Evolutionary conservation across 179 eudicot genomes (phyloP), one percentile per base, ranked within the genome.

Genomic region (Heliamphora pulchella): DNA sequence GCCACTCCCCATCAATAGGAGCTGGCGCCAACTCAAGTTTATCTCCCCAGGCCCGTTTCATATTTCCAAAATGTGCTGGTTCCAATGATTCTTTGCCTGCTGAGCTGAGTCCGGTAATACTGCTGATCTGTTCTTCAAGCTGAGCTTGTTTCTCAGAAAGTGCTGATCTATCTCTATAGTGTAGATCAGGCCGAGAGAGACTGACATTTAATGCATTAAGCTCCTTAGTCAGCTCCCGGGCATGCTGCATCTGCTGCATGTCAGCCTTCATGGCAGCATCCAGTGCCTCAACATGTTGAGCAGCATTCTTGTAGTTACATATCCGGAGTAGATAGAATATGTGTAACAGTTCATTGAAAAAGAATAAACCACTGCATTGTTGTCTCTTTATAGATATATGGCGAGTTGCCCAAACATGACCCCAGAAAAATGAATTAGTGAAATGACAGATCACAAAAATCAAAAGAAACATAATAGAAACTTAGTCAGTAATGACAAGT

Each of bases 1-100:
- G 89, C 99, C 99, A 96, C 80, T 96, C 99, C 79, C 99, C 99
- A 84, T 92, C 89, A 80, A 96, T 91, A 50, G 99, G 99, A 78
- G 91, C 87, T 50, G 97, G 96, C 11, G 99, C 98, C 82, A 96
- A 81, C 89, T 88, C 90, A 82, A 96, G 93, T 86, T 89, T 92
- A 70, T 92, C 97, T n/a, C 83, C 85, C 81, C 84, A 91, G 22
- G 84, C 85, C 80, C 90, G 83, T 84, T 83, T 91, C 83, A 87
- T 81, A 84, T 88, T 86, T 75, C 92, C 95, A 86, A 84, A 85
- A 84, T 87, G 83, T 75, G 91, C 85, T 81, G 96, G 86, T 82
- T 90, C 90, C 74, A 86, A 59, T 77, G 85, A 80, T 51, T 84
- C 89, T 81, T 85, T 85, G 66, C 86, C 81, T 65, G 77, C 46